These are phyloP conservation scores for Arachis monticola DNA, from an alignment of 331 rosid species.

Conservation along the genomic window DNA sequence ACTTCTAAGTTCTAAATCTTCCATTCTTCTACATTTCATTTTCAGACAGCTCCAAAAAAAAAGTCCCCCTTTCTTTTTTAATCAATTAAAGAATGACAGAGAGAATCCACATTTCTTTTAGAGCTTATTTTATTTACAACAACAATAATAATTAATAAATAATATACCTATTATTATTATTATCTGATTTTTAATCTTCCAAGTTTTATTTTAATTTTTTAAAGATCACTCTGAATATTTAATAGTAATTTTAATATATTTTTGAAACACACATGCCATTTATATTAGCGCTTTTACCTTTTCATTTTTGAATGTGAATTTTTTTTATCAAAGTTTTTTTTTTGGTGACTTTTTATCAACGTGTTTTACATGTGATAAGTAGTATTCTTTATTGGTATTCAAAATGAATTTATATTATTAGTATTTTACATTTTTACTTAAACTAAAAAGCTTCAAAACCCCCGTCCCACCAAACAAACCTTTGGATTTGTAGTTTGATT, in stretches of 20 bases:
- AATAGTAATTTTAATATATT: too few species aligned
- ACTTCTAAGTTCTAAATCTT: slow-evolving; percentile 38
- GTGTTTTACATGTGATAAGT: not conserved
- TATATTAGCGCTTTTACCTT: not conserved
- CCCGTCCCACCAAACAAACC: too few species aligned
- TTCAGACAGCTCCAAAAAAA: not conserved
- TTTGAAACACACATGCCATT: not conserved
- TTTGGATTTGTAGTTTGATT: too few species aligned
- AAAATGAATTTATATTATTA: too few species aligned
- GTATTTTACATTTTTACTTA: too few species aligned
- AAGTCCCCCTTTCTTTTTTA: not conserved
- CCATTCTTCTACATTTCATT: slow-evolving; percentile 46
- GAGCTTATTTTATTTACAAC: not conserved
- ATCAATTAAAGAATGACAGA: slow-evolving; percentile 18
- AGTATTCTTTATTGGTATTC: too few species aligned
- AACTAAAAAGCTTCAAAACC: too few species aligned
- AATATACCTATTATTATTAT: not conserved
- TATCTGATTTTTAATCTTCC: slow-evolving; percentile 22
- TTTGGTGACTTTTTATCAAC: not conserved
- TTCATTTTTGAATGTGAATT: too few species aligned
- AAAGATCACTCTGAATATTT: too few species aligned
- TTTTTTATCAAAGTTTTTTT: not conserved
- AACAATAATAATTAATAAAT: not conserved
- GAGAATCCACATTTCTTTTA: slow-evolving; percentile 43
- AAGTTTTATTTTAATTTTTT: too few species aligned